Evolutionary conservation across 2,329 filamentous ascomycete species (phyloP).

Genomic region (Biscogniauxia sp.): DNA sequence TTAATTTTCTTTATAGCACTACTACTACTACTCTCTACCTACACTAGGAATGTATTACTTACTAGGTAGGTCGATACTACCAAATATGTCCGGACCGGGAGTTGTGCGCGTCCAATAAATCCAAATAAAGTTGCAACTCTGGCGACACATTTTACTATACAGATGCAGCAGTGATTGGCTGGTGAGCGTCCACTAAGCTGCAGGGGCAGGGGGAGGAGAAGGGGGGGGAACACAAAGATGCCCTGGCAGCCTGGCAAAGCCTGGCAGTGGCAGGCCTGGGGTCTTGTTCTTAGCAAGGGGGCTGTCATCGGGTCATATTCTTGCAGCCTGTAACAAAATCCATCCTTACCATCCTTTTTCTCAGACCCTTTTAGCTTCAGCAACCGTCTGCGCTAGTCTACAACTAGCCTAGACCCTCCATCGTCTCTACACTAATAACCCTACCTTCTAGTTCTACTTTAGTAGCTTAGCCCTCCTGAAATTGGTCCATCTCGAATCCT

Average conservation of each 20-base stretch:
- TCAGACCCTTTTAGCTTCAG: constrained; percentile 16
- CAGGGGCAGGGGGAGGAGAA: background rate
- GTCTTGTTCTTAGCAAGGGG: background rate
- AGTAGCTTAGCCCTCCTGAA: background rate
- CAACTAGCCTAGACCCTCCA: background rate
- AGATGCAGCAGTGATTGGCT: background rate
- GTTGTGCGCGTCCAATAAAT: background rate
- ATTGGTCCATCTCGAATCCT: background rate
- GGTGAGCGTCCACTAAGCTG: background rate
- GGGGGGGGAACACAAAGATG: too few relatives aligned
- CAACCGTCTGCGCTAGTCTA: constrained; percentile 7
- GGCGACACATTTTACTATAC: background rate
- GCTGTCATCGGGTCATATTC: background rate
- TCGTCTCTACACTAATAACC: background rate
- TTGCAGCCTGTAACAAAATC: constrained; percentile 8
- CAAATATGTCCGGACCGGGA: background rate
- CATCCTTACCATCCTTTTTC: constrained; percentile 12
- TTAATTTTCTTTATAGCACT: too few relatives aligned
- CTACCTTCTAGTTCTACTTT: background rate
- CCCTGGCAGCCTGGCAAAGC: too few relatives aligned
- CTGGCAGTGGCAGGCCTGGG: background rate
- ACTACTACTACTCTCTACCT: too few relatives aligned
- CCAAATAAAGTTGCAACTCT: background rate
- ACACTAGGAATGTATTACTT: too few relatives aligned
- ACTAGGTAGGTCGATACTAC: background rate